phyloP scores from a whole-genome alignment of 805 yeast species.

The Nakazawaea siamensis region DNA sequence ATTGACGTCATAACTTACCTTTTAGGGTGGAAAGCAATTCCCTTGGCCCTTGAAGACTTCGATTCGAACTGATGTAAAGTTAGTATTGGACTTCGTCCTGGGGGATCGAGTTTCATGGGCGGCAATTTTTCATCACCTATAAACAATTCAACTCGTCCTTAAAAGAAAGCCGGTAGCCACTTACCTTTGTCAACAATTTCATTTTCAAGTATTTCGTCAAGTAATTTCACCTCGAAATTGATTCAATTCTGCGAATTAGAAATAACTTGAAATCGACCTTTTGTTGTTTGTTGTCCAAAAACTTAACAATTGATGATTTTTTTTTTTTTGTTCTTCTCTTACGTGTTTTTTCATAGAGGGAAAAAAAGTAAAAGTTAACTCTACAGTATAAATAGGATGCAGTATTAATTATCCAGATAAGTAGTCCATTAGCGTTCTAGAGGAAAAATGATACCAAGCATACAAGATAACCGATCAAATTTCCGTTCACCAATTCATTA shows the following conservation, averaged over 20 bases:
- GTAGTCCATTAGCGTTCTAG: too few species aligned
- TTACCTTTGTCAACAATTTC: slow-evolving; percentile 77
- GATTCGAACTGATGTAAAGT: slow-evolving; percentile 68
- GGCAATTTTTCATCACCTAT: too few species aligned
- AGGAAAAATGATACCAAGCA: background rate
- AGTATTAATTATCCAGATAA: too few species aligned
- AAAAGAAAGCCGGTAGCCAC: slow-evolving; percentile 18
- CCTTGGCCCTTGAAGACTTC: slow-evolving; percentile 95
- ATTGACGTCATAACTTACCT: slow-evolving; percentile 28
- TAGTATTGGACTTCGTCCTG: slow-evolving; percentile 15
- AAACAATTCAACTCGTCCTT: too few species aligned
- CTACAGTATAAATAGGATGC: background rate
- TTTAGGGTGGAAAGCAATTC: slow-evolving; percentile 94
- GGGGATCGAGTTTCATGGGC: background rate
- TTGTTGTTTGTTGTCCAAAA: background rate
- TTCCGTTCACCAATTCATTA: background rate
- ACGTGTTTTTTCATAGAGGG: background rate
- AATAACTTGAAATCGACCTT: slow-evolving; percentile 2
- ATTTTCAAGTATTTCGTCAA: slow-evolving; percentile 23
- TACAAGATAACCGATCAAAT: background rate
- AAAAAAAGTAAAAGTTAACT: background rate
- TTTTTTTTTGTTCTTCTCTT: slow-evolving; percentile 3
- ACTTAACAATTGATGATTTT: slow-evolving; percentile 4
- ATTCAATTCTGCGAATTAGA: too few species aligned
- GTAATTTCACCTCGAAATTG: slow-evolving; percentile 10